These are phyloP conservation scores for Fusarium tjaetaba DNA, from an alignment of 2,329 filamentous ascomycete genomes.

Conservation along the genomic window DNA sequence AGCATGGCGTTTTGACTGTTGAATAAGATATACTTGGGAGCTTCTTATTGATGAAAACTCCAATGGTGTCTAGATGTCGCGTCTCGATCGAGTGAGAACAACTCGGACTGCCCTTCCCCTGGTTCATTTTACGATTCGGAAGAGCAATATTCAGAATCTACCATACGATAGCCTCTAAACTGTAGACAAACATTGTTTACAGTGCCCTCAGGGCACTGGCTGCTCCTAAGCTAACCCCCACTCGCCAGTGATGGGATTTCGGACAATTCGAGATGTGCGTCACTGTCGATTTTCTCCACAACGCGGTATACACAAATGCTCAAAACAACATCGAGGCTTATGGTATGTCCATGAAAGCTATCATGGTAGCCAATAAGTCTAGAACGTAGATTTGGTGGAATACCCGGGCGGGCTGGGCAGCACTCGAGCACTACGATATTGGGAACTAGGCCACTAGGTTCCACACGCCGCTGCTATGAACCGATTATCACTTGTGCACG, in stretches of 20 bases:
- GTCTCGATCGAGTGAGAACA: background rate
- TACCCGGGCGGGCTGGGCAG: background rate
- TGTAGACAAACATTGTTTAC: background rate
- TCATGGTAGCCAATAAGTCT: background rate
- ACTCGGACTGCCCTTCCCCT: background rate
- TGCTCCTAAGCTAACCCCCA: background rate
- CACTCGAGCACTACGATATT: background rate
- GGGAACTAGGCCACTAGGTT: background rate
- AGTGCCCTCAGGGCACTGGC: background rate
- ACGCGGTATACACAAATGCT: background rate
- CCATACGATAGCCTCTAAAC: background rate
- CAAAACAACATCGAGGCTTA: background rate
- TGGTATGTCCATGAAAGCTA: fast-evolving
- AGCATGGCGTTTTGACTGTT: fast-evolving
- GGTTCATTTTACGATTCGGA: background rate
- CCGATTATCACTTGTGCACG: background rate
- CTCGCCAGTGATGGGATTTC: constrained; percentile 7
- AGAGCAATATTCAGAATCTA: background rate
- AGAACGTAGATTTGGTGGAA: background rate
- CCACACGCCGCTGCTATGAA: background rate
- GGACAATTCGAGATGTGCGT: background rate
- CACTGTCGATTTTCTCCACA: background rate
- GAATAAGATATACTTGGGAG: no score
- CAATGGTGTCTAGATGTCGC: background rate
- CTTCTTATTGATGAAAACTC: fast-evolving